A percentile compares a stretch with the other conserved stretches of the same genome.
Evolutionary conservation across 2,329 filamentous ascomycete species (phyloP).

Genomic region (Lasiodiplodia hormozganensis): DNA sequence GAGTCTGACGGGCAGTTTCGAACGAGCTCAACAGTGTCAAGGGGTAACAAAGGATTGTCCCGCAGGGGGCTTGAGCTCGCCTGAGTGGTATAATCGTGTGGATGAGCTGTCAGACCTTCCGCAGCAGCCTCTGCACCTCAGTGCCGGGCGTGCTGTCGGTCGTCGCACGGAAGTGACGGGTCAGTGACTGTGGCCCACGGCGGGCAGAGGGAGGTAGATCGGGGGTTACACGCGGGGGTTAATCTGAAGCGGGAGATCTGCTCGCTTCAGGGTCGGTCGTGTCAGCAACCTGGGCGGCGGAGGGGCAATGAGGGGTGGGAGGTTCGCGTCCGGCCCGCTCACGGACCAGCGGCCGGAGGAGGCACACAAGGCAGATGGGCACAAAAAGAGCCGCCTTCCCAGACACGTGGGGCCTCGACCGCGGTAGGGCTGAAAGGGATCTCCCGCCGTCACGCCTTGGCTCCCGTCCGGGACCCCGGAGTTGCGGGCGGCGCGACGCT

Average conservation of each 20-base stretch:
- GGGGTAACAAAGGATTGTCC: background rate
- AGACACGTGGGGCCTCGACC: slow-evolving; percentile 24
- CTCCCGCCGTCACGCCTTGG: slow-evolving; percentile 15
- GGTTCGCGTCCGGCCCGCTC: slow-evolving; percentile 9
- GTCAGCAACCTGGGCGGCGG: slow-evolving; percentile 15
- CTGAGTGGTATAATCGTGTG: background rate
- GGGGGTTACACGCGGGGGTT: slow-evolving; percentile 17
- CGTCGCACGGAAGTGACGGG: background rate
- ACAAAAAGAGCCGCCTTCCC: slow-evolving; percentile 22
- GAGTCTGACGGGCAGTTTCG: background rate
- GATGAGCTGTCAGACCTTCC: background rate
- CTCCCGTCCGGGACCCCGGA: slow-evolving; percentile 15
- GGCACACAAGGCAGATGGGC: slow-evolving; percentile 5
- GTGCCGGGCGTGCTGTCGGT: background rate
- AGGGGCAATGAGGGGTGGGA: slow-evolving; percentile 11
- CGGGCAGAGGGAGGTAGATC: background rate
- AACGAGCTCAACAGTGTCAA: background rate
- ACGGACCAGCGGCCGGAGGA: slow-evolving; percentile 26
- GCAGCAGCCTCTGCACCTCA: background rate
- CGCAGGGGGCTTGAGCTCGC: background rate
- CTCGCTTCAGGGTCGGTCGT: slow-evolving; percentile 14
- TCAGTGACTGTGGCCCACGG: background rate
- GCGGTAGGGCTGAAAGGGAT: slow-evolving; percentile 27
- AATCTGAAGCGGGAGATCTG: slow-evolving; percentile 11
- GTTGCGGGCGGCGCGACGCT: slow-evolving; percentile 12